phyloP scores from a whole-genome alignment of 257 asterid genomes.

The Rehmannia glutinosa region DNA sequence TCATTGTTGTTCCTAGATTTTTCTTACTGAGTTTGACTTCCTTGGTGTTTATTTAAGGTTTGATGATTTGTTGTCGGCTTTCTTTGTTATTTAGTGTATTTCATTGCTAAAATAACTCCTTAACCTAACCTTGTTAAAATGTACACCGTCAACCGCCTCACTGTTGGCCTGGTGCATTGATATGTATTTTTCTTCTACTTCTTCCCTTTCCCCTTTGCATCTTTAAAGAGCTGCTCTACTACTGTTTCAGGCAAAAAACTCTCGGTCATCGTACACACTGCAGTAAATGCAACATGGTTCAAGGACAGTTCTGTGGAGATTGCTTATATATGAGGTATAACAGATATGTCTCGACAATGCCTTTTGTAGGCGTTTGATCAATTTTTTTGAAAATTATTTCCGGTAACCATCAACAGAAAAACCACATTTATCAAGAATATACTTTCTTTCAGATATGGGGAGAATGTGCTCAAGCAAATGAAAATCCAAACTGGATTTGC shows the following conservation, averaged over 20 bases:
- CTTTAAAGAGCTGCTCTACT: neutral
- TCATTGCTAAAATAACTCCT: neutral
- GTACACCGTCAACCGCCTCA: too few species aligned
- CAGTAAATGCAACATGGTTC: conserved; percentile 68
- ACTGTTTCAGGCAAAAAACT: conserved; percentile 79
- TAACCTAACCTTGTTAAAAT: neutral
- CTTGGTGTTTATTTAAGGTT: neutral
- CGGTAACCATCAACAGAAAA: neutral
- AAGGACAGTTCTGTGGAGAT: conserved; percentile 98
- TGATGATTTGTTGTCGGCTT: neutral
- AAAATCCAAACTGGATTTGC: conserved; percentile 84
- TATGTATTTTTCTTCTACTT: neutral
- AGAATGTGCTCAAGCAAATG: conserved; percentile 81
- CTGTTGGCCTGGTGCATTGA: too few species aligned
- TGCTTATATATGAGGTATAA: conserved; percentile 91
- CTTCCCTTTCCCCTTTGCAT: too few species aligned
- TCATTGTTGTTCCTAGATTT: too few species aligned
- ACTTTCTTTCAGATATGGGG: conserved; percentile 64
- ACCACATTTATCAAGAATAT: neutral
- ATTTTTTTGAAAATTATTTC: too few species aligned
- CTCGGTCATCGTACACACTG: conserved; percentile 89
- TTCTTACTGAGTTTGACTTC: neutral
- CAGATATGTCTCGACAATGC: neutral
- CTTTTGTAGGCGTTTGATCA: too few species aligned
- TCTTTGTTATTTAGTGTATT: neutral